Evolutionary conservation across 306 rosid genomes (phyloP).

Genomic region (Castanospermum australe): DNA sequence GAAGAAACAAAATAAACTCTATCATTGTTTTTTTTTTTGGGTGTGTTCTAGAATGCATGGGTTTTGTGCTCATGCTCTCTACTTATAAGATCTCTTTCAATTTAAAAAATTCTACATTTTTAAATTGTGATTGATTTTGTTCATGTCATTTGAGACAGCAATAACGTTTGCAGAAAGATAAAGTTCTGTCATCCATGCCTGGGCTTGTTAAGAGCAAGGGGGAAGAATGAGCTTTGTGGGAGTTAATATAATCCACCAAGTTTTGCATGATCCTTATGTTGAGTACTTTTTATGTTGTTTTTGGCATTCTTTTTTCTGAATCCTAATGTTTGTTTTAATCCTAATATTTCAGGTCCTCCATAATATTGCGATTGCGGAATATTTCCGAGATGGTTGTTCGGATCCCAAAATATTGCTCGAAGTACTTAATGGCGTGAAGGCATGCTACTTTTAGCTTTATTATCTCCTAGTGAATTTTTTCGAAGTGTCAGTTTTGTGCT

Average conservation of each 20-base stretch:
- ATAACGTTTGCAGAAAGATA: background rate
- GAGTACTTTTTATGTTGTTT: background rate
- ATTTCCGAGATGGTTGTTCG: conserved; percentile 79
- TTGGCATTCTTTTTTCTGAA: background rate
- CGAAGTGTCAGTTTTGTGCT: conserved; percentile 10
- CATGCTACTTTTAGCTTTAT: conserved; percentile 26
- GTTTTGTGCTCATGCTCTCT: background rate
- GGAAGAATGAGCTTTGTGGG: background rate
- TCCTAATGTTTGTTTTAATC: conserved; percentile 18
- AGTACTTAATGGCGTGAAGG: conserved; percentile 79
- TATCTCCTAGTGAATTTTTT: background rate
- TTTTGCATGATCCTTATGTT: background rate
- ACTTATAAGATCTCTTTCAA: conserved; percentile 5
- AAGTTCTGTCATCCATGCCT: background rate
- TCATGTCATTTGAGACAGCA: conserved; percentile 7
- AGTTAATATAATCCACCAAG: background rate
- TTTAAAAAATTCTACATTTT: background rate
- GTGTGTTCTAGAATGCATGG: background rate
- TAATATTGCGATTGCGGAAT: conserved; percentile 83
- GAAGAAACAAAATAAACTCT: background rate
- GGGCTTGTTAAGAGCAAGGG: background rate
- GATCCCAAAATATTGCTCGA: conserved; percentile 85
- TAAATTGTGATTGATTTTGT: background rate
- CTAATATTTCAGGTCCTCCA: conserved; percentile 71
- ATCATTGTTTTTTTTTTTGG: background rate